Evolutionary conservation across 768 basidiomycete species (phyloP), one percentile per base, ranked within the genome.

Genomic region (Phlebiopsis flavidoalba): DNA sequence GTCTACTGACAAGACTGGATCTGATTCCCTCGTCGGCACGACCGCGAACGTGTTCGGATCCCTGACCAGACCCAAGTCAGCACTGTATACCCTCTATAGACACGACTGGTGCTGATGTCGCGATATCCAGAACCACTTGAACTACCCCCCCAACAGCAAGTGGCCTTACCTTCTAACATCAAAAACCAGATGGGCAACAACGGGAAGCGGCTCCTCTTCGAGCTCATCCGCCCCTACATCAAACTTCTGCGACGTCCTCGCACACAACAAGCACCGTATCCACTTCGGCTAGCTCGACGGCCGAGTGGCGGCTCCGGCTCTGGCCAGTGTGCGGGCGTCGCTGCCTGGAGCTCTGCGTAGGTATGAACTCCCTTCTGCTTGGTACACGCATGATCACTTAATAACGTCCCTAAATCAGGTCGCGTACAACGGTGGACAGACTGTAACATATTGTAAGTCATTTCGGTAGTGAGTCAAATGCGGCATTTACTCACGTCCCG

Each of bases 101-200:
- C n/a, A 46, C 26, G 3, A 53, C 46, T 1, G 8, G 10, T 2
- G 15, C 22, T 45, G 1, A 35, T 11, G 72, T 43, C 40, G 40
- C 40, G 40, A 12, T 43, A 12, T 43, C 8, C 8, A 78, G 72
- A 88, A 89, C 67, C 87, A 88, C 60, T 80, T 88, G 65, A 73
- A 73, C 67, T 88, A 76, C 73, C 87, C n/a, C n/a, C n/a, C 87
- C 7, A 75, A 81, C 66, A 87, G 85, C 73, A 83, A 84, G 66
- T 91, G 83, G 82, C n/a, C n/a, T n/a, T 83, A 84, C n/a, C n/a
- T n/a, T 83, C 84, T 70, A 89, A 89, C 70, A 80, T 89, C 65
- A 79, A 79, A 24, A 80, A 73, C 70, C 86, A 86, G 72, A 87
- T 89, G 81, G 80, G 77, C 21, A n/a, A 58, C 59, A 43, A 55